Evolutionary conservation across 2,329 filamentous ascomycete genomes (phyloP).

Genomic region (Dactylonectria estremocensis): DNA sequence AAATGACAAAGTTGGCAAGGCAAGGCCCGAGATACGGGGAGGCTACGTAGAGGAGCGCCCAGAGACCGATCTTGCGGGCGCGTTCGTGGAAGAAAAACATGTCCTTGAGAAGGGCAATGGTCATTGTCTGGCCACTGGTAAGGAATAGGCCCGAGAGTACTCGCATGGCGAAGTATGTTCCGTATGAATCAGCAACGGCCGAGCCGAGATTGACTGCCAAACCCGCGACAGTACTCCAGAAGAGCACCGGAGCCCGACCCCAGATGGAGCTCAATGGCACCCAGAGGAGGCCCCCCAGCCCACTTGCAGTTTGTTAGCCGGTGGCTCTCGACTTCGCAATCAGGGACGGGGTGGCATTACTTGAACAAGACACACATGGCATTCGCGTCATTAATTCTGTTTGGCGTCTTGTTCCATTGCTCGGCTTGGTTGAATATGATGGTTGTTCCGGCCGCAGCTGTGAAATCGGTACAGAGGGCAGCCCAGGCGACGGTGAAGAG

Average conservation of each 20-base stretch:
- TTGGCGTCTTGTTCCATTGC: conserved; percentile 25
- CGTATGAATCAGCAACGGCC: background rate
- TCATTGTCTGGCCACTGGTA: conserved; percentile 59
- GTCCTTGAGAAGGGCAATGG: conserved; percentile 69
- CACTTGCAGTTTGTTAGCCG: background rate
- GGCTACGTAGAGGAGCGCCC: conserved; percentile 58
- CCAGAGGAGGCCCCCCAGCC: conserved; percentile 22
- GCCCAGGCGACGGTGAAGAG: conserved; percentile 32
- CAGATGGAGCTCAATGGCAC: conserved; percentile 19
- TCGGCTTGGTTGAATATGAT: conserved; percentile 32
- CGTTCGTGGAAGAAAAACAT: conserved; percentile 73
- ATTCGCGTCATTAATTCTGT: conserved; percentile 20
- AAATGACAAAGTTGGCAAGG: conserved; percentile 44
- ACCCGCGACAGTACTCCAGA: conserved; percentile 20
- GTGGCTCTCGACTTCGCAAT: background rate
- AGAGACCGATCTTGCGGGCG: conserved; percentile 65
- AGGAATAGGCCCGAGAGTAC: conserved; percentile 58
- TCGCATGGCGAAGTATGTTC: conserved; percentile 13
- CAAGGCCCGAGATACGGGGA: conserved; percentile 62
- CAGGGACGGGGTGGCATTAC: background rate
- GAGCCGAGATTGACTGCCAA: conserved; percentile 9
- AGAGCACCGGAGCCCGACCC: conserved; percentile 24
- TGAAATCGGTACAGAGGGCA: conserved; percentile 33
- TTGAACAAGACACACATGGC: conserved; percentile 20
- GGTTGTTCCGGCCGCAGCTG: conserved; percentile 29